These are phyloP conservation scores for Botrytis byssoidea DNA, from an alignment of 2,329 filamentous ascomycete species.

Conservation along the genomic window DNA sequence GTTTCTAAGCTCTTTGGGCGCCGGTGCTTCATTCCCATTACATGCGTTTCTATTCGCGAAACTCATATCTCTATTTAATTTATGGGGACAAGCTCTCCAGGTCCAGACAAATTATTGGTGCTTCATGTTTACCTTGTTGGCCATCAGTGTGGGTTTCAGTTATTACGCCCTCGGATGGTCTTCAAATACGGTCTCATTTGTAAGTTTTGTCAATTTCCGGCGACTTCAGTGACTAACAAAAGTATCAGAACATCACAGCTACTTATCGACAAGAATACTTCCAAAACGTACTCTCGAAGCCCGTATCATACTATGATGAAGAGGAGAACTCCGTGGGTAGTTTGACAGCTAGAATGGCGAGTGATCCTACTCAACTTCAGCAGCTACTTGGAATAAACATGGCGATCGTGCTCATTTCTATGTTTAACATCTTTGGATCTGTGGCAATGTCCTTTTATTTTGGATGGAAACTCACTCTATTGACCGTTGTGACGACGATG, in stretches of 20 bases:
- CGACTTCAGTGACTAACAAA: not conserved
- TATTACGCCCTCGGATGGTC: slow-evolving; percentile 38
- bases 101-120: slow-evolving; percentile 46
- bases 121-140: slow-evolving; percentile 50
- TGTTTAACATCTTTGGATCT: slow-evolving; percentile 65
- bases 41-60: slow-evolving; percentile 41
- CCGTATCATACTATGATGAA: slow-evolving; percentile 44
- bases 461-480: slow-evolving; percentile 73
- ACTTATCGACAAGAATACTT: slow-evolving; percentile 47
- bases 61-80: slow-evolving; percentile 34
- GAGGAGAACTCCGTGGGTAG: slow-evolving; percentile 49
- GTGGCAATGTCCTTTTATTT: slow-evolving; percentile 67
- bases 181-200: slow-evolving; percentile 43
- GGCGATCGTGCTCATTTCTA: slow-evolving; percentile 59
- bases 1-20: slow-evolving; percentile 2
- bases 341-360: slow-evolving; percentile 47
- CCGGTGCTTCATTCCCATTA: slow-evolving; percentile 39
- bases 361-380: slow-evolving; percentile 49
- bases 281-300: slow-evolving; percentile 45
- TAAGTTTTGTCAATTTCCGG: slow-evolving; percentile 30
- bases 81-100: slow-evolving; percentile 27
- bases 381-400: slow-evolving; percentile 50
- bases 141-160: slow-evolving; percentile 43
- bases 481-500: slow-evolving; percentile 59
- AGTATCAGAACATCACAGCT: slow-evolving; percentile 36